Percentiles rank a stretch among this genome's conserved stretches.
Conservation (phyloP, 768 basidiomycete species). For the Royoungia palumana region DNA sequence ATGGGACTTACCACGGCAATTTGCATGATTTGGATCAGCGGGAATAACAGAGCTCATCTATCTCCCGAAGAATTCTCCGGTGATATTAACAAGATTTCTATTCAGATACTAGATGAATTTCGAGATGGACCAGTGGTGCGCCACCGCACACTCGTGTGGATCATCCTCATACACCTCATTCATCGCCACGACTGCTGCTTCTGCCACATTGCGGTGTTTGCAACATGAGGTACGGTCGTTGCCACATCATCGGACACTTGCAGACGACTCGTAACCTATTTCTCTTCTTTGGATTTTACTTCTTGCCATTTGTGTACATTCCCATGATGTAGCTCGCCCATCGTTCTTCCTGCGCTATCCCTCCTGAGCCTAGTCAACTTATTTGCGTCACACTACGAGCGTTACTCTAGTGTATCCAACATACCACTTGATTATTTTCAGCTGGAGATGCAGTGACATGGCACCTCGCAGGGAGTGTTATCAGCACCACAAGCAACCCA, state of each 20-base stretch:
- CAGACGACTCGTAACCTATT: neutral
- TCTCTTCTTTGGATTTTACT: neutral
- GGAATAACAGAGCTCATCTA: constrained; percentile 5
- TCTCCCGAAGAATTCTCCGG: constrained; percentile 17
- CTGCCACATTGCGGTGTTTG: neutral
- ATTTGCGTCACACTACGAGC: neutral
- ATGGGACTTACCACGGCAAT: neutral
- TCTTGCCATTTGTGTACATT: neutral
- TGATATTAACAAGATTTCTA: neutral
- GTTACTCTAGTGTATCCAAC: neutral
- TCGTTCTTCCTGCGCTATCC: neutral
- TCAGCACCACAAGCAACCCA: too few species aligned
- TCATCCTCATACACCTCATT: constrained; percentile 19
- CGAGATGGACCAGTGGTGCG: constrained; percentile 15
- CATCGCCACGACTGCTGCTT: constrained; percentile 15
- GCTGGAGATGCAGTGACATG: neutral
- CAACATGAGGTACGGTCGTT: neutral
- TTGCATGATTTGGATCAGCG: neutral
- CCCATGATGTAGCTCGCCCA: neutral
- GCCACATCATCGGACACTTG: too few species aligned
- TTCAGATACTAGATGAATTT: neutral
- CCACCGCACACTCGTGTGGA: neutral
- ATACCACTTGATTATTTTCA: neutral
- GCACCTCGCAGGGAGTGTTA: too few species aligned
- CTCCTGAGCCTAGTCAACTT: neutral